Evolutionary conservation across 306 rosid genomes (phyloP), one percentile per base, ranked within the genome.

Genomic region (Phaseolus lunatus): DNA sequence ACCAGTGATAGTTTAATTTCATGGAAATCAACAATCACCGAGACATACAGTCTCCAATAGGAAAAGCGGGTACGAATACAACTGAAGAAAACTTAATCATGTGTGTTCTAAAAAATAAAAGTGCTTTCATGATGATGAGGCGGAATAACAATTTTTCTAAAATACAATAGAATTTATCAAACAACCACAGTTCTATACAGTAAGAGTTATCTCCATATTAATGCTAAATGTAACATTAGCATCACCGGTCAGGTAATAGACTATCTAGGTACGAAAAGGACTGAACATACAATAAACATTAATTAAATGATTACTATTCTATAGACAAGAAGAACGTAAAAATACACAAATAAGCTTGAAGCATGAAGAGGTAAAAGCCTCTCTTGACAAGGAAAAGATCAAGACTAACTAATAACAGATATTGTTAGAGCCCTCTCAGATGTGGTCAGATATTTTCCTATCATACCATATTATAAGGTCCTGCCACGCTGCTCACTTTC

Each of bases 401-500:
- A 73, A 67, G 56, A 54, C 69, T 76, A 86, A 68, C 84, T 61
- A 68, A 80, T 41, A 71, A 70, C 61, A 86, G 65, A 84, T 80
- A 88, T 69, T 85, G 75, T 83, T 84, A 86, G 85, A 83, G 86
- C 85, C 93, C 92, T 82, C 91, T 90, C 86, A 89, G 73, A 84
- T 85, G 82, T 84, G 87, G 85, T 83, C 88, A 83, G 85, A 88
- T 89, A 78, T 85, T 80, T 84, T 92, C 97, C 97, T 88, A 86
- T 65, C 99, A 87, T 95, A 95, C 97, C 97, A 95, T 95, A 95
- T 77, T 65, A 91, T 78, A 83, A 84, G 9, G 93, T 81, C 88
- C 86, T 78, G 87, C 97, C 94, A 87, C 63, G 97, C 97, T 83
- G 99, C 96, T 91, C 92, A 87, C 91, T 83, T 75, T 84, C 92